Evolutionary conservation across 352 stramenopile genomes (phyloP), one percentile per base, ranked within the genome.

Genomic region (Globisporangium nagaii): DNA sequence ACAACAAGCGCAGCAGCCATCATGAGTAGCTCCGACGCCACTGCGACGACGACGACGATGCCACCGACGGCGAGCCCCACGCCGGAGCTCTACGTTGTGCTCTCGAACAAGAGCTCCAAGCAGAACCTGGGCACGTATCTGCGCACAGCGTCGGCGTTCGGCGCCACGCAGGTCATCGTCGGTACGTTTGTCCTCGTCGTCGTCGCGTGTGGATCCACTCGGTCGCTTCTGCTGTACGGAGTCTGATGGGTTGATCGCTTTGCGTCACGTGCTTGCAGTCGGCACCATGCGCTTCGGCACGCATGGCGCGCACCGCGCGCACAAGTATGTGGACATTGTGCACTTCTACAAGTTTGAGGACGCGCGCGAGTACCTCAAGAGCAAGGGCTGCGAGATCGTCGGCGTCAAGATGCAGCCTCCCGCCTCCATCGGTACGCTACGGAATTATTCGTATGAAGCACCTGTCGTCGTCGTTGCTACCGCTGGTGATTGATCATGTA

Each of bases 41-140:
- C 43, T 30, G n/a, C 22, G 15, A 45, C 4, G 27, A 35, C 24
- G 31, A 30, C 46, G 56, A 39, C 25, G 61, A 57, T 22, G 34
- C 3, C 15, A 8, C 12, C n/a, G 31, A 15, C n/a, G 15, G 20
- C 15, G 5, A 1, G 17, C 15, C 3, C 45, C 24, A 32, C 36
- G 13, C 45, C 54, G 11, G 73, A 76, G 65, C 66, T 89, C 49
- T 92, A 86, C 62, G 56, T 90, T 42, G 76, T 92, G 54, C 59
- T 88, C 49, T 88, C 75, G 31, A 92, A 92, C 63, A 68, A 75
- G 48, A 87, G 66, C 52, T 76, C 76, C 17, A 70, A 77, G 13
- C 76, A 90, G 63, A 92, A 92, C 58, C 62, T 92, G 15, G 81
- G 81, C 56, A 92, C 79, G 60, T 92, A 79, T 53, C 53, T 92